phyloP scores from a whole-genome alignment of 495 filamentous ascomycete genomes.

The Penicillium cosmopolitanum region DNA sequence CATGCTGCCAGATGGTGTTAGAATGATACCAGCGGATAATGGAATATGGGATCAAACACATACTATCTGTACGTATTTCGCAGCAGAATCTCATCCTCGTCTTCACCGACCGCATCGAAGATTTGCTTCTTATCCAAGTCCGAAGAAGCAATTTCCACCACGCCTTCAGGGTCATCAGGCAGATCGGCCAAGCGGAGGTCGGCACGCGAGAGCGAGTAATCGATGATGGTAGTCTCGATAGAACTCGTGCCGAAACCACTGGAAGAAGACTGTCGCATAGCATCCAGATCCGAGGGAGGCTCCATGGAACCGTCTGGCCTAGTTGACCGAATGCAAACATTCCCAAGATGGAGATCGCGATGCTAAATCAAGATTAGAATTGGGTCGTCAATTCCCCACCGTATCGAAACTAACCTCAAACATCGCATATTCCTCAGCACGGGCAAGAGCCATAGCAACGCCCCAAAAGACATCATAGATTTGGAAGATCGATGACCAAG shows the following conservation, averaged over 20 bases:
- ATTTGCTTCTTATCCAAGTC: constrained; percentile 52
- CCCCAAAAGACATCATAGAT: constrained; percentile 88
- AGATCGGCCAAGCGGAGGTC: constrained; percentile 35
- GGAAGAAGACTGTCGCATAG: constrained; percentile 30
- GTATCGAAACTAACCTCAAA: constrained; percentile 64
- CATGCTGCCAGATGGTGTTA: constrained; percentile 37
- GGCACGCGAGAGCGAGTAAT: constrained; percentile 84
- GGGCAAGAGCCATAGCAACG: constrained; percentile 73
- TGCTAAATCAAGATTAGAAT: constrained; percentile 50
- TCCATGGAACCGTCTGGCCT: constrained; percentile 40
- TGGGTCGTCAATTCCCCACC: not conserved
- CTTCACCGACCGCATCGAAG: constrained; percentile 47
- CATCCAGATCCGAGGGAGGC: constrained; percentile 36
- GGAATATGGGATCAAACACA: constrained; percentile 15
- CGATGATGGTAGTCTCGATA: constrained; percentile 81
- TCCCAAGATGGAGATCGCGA: constrained; percentile 86
- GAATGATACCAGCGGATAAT: not conserved
- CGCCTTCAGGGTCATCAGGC: constrained; percentile 27
- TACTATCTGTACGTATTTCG: constrained; percentile 50
- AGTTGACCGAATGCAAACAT: constrained; percentile 71
- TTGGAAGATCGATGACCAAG: constrained; percentile 57
- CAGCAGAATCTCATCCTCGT: constrained; percentile 47
- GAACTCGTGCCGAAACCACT: constrained; percentile 68
- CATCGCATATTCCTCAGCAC: constrained; percentile 69
- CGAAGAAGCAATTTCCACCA: constrained; percentile 44